Base-by-base conservation (phyloP, 768 basidiomycete species). In the Candolleomyces aberdarensis region DNA sequence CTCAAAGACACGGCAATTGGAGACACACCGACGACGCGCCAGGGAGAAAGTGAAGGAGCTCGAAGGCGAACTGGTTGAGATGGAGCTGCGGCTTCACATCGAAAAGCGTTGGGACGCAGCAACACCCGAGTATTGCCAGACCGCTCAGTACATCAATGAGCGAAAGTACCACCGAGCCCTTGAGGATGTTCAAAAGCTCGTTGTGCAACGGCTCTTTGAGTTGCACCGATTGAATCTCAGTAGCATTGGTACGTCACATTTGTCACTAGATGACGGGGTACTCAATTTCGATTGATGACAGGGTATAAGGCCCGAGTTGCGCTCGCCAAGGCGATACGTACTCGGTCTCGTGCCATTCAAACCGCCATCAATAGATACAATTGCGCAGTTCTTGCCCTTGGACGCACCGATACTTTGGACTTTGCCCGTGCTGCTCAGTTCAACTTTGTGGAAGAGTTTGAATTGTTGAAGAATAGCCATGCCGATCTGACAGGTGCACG, bases 221-320 rank as follows among this genome's bases (percentile, higher is more conserved):
- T 66, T 79, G 5, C 72, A 74, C 29, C 74, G 74, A 61, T 58
- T 76, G 29, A 78, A 78, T 63, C 63, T 77, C 13, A 65, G 72
- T 14, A 59, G 66, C 4, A 78, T 70, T 14, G 76, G 76, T 75
- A 58, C n/a, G 67, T 65, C 10, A 15, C 11, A 43, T 43, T 5
- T n/a, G n/a, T n/a, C n/a, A 11, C 17, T 58, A 22, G 44, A 57
- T n/a, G 6, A 26, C 26, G n/a, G n/a, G n/a, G n/a, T n/a, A n/a
- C n/a, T n/a, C n/a, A n/a, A n/a, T n/a, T n/a, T 41, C 36, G 26
- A 26, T 26, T 26, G 26, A 26, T 3, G 3, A 3, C n/a, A 78
- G 77, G 71, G 0, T 78, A 78, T 59, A 73, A 72, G 48, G 60
- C 75, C 58, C 64, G 69, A 1, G 66, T 67, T 11, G 67, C 74